Evolutionary conservation across 2,329 filamentous ascomycete genomes (phyloP).

Genomic region (Didymella sp.): DNA sequence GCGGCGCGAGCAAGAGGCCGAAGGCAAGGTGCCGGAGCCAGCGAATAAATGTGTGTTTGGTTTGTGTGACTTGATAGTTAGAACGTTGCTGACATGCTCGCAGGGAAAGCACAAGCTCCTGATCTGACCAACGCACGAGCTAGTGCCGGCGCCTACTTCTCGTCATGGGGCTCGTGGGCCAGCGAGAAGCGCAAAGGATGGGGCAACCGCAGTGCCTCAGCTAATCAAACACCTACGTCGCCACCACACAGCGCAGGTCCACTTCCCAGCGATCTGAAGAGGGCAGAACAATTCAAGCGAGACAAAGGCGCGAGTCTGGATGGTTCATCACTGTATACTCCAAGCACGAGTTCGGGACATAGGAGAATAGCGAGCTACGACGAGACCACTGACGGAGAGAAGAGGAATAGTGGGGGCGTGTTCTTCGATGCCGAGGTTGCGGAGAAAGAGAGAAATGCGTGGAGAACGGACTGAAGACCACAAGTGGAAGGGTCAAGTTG

Average conservation of each 20-base stretch:
- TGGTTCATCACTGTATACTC: slow-evolving; percentile 11
- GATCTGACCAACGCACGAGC: slow-evolving; percentile 52
- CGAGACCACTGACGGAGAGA: slow-evolving; percentile 14
- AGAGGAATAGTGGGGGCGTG: neutral
- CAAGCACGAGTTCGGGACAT: neutral
- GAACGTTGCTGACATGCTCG: slow-evolving; percentile 2
- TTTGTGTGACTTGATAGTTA: neutral
- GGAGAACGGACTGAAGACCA: neutral
- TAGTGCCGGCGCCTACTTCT: slow-evolving; percentile 68
- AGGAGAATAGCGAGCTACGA: slow-evolving; percentile 16
- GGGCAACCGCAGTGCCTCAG: slow-evolving; percentile 27
- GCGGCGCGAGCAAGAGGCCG: slow-evolving; percentile 27
- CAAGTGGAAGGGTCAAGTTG: neutral
- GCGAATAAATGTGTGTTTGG: slow-evolving; percentile 36
- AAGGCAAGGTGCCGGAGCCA: slow-evolving; percentile 22
- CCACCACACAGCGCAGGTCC: slow-evolving; percentile 28
- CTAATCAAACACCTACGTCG: slow-evolving; percentile 30
- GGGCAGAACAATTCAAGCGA: slow-evolving; percentile 37
- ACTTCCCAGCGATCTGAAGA: slow-evolving; percentile 33
- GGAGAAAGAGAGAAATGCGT: slow-evolving; percentile 16
- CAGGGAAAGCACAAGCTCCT: slow-evolving; percentile 48
- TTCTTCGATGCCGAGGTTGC: slow-evolving; percentile 16
- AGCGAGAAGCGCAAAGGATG: slow-evolving; percentile 71
- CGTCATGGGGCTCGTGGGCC: slow-evolving; percentile 69
- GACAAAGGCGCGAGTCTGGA: slow-evolving; percentile 27